Evolutionary conservation across 441 rosid species (phyloP).

Genomic region (Oxalis stricta): DNA sequence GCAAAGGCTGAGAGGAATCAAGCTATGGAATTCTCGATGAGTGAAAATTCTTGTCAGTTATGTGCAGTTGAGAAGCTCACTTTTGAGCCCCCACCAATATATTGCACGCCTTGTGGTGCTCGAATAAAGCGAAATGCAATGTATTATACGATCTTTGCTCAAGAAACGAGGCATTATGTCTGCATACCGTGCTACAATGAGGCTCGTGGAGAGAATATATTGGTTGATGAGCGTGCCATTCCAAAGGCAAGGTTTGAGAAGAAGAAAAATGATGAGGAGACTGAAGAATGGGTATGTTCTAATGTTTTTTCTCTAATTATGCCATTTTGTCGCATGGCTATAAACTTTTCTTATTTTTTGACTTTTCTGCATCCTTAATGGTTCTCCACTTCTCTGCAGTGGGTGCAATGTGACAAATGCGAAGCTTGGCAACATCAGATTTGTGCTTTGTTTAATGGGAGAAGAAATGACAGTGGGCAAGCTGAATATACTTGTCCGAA

Average conservation of each 20-base stretch:
- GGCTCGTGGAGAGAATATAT: constrained; percentile 78
- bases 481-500: constrained; percentile 99
- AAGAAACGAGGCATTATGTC: constrained; percentile 89
- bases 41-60: constrained; percentile 97
- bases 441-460: constrained; percentile 94
- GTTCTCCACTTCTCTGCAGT: constrained; percentile 41
- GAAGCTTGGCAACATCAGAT: constrained; percentile 99
- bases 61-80: constrained; percentile 99
- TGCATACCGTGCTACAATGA: constrained; percentile 98
- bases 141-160: constrained; percentile 92
- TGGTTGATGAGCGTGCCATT: constrained; percentile 63
- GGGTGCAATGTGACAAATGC: constrained; percentile 99
- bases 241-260: constrained; percentile 84
- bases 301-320: constrained; percentile 7
- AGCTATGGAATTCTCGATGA: constrained; percentile 98
- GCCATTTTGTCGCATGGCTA: constrained; percentile 7
- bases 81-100: constrained; percentile 98
- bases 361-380: too few species aligned
- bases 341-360: constrained; percentile 5
- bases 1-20: constrained; percentile 96
- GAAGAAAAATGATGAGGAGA: constrained; percentile 99
- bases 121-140: constrained; percentile 97
- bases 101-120: constrained; percentile 91
- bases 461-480: constrained; percentile 98
- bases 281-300: constrained; percentile 91